Percentiles rank a stretch among this genome's conserved stretches.
These are phyloP conservation scores for Fusarium hainanense DNA, from an alignment of 2,329 filamentous ascomycete species.

Conservation along the genomic window DNA sequence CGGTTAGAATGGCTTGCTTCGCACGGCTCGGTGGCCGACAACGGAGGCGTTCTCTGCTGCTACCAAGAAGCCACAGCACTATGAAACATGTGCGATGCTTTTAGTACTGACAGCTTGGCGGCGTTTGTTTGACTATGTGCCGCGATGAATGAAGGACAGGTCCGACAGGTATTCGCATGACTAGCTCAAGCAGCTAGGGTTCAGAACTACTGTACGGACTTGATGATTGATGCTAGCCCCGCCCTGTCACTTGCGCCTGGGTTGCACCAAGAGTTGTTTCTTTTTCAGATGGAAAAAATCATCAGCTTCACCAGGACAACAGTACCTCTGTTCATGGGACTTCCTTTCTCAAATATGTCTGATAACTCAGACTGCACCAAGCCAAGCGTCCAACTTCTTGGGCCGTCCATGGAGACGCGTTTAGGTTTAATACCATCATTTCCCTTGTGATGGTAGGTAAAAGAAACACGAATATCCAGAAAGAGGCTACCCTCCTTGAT, in stretches of 20 bases:
- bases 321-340: neutral
- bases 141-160: neutral
- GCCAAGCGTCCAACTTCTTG: neutral
- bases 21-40: slow-evolving; percentile 27
- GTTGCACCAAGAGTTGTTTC: slow-evolving; percentile 2
- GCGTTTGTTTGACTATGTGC: neutral
- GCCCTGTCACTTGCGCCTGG: slow-evolving; percentile 33
- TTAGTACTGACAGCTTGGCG: slow-evolving; percentile 11
- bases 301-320: neutral
- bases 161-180: slow-evolving; percentile 11
- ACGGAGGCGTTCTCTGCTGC: slow-evolving; percentile 27
- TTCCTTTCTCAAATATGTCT: neutral
- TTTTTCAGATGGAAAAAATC: neutral
- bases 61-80: slow-evolving; percentile 15
- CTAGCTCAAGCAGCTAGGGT: neutral
- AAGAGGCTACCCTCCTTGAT: neutral
- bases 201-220: neutral
- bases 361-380: neutral
- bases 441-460: neutral
- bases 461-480: neutral
- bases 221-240: slow-evolving; percentile 14
- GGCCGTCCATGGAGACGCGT: neutral
- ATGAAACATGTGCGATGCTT: neutral
- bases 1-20: slow-evolving; percentile 1
- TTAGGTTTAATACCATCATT: neutral